Percentiles rank a stretch among this genome's conserved stretches.
These are phyloP conservation scores for Metarhizium album DNA, from an alignment of 2,329 filamentous ascomycete genomes.

Conservation along the genomic window DNA sequence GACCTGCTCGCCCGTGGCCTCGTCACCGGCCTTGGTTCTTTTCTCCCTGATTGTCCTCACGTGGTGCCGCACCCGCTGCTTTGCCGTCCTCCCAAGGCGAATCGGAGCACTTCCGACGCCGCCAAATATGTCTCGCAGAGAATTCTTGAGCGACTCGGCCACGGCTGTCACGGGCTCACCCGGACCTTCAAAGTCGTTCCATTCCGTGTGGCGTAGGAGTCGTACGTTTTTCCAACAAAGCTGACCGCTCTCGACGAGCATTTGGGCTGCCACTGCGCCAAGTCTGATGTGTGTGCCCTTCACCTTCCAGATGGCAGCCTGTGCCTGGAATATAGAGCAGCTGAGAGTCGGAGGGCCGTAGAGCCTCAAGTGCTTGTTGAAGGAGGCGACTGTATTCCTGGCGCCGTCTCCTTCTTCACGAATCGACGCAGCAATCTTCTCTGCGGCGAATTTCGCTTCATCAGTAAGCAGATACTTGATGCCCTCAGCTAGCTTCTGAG, in stretches of 20 bases:
- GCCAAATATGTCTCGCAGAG: slow-evolving; percentile 46
- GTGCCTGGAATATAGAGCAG: slow-evolving; percentile 54
- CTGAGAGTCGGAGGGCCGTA: slow-evolving; percentile 44
- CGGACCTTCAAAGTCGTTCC: slow-evolving; percentile 68
- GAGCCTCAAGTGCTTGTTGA: slow-evolving; percentile 50
- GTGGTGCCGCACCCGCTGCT: slow-evolving; percentile 30
- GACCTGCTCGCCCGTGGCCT: neutral
- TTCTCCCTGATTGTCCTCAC: slow-evolving; percentile 39
- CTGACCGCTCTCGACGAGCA: slow-evolving; percentile 50
- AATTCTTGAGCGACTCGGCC: slow-evolving; percentile 49
- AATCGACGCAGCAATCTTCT: slow-evolving; percentile 50
- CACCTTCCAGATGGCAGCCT: slow-evolving; percentile 54
- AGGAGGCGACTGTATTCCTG: slow-evolving; percentile 55
- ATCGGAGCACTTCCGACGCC: slow-evolving; percentile 56
- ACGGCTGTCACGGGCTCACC: slow-evolving; percentile 62
- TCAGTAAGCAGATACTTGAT: slow-evolving; percentile 57
- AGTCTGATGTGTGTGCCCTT: slow-evolving; percentile 50
- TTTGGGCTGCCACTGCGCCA: slow-evolving; percentile 52
- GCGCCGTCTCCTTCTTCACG: slow-evolving; percentile 56
- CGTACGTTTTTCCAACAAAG: slow-evolving; percentile 53
- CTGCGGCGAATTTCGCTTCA: slow-evolving; percentile 46
- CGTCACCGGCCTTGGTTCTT: slow-evolving; percentile 18
- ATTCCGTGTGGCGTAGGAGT: slow-evolving; percentile 56
- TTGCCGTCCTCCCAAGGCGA: slow-evolving; percentile 46
- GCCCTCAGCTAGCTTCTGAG: slow-evolving; percentile 56